Conservation (phyloP, 805 yeast genomes). For the Candida ficus region DNA sequence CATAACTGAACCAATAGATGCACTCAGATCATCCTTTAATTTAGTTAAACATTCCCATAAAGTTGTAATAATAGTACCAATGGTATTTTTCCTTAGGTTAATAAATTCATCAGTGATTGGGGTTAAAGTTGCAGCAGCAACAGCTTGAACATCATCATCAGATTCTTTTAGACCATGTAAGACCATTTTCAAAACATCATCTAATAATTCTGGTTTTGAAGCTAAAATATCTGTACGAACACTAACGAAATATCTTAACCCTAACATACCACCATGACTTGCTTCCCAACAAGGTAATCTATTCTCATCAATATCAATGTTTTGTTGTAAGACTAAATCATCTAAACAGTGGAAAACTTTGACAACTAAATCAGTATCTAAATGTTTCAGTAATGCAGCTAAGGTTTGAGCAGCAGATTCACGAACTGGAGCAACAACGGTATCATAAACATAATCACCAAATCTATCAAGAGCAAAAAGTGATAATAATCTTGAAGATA, state of each 20-base stretch:
- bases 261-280: constrained; percentile 96
- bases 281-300: constrained; percentile 86
- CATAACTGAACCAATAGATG: constrained; percentile 95
- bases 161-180: constrained; percentile 73
- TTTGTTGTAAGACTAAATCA: constrained; percentile 63
- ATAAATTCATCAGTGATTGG: constrained; percentile 91
- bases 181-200: constrained; percentile 76
- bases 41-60: constrained; percentile 89
- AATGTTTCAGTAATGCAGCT: constrained; percentile 80
- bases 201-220: constrained; percentile 48
- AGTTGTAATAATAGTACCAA: constrained; percentile 50
- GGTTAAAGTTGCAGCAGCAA: constrained; percentile 86
- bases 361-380: constrained; percentile 49
- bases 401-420: constrained; percentile 95
- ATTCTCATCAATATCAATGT: constrained; percentile 21
- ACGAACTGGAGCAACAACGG: constrained; percentile 96
- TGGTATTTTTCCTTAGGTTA: constrained; percentile 44
- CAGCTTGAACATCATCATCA: constrained; percentile 96
- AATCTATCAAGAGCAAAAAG: constrained; percentile 89
- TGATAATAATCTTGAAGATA: constrained; percentile 79
- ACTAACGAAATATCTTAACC: constrained; percentile 86
- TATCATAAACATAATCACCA: constrained; percentile 96
- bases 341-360: constrained; percentile 62
- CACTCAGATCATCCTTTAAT: constrained; percentile 86
- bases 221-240: constrained; percentile 77